Evolutionary conservation across 2,329 filamentous ascomycete species (phyloP).

Genomic region (Onygenales sp.): DNA sequence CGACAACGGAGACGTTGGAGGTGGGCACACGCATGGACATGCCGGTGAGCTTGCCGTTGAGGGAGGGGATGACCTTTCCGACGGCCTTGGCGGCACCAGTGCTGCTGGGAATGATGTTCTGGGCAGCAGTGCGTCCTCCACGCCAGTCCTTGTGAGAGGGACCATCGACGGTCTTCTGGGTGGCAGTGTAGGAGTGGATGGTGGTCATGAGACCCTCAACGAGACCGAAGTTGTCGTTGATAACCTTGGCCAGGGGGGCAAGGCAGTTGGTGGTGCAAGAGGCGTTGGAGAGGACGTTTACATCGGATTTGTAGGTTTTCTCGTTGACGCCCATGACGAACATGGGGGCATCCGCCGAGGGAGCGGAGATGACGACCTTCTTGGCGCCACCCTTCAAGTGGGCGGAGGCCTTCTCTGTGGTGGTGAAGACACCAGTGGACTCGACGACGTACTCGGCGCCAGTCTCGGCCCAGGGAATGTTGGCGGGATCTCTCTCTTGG

Average conservation of each 20-base stretch:
- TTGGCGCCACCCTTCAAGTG: conserved; percentile 96
- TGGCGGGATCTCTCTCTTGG: conserved; percentile 78
- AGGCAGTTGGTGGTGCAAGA: conserved; percentile 99
- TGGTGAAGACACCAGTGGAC: conserved; percentile 99
- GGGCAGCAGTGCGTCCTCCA: conserved; percentile 94
- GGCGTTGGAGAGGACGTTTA: conserved; percentile 95
- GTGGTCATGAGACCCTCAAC: conserved; percentile 99
- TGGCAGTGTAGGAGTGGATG: conserved; percentile 98
- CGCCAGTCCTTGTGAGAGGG: conserved; percentile 98
- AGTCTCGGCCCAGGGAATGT: conserved; percentile 82
- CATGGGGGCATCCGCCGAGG: conserved; percentile 79
- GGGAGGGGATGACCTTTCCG: conserved; percentile 95
- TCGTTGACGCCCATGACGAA: conserved; percentile 99
- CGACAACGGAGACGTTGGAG: conserved; percentile 97
- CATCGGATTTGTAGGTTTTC: conserved; percentile 79
- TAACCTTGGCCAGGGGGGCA: conserved; percentile 97
- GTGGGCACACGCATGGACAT: conserved; percentile 99
- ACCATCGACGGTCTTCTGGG: conserved; percentile 98
- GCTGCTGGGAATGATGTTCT: conserved; percentile 99
- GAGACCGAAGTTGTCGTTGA: conserved; percentile 97
- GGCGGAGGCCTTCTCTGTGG: conserved; percentile 85
- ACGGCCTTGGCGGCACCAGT: conserved; percentile 99
- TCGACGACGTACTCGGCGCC: conserved; percentile 92
- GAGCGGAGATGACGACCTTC: conserved; percentile 71
- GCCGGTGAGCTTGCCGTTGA: conserved; percentile 99